Evolutionary conservation across 257 asterid species (phyloP), one percentile per base, ranked within the genome.

Genomic region (Solanum clarkiae): DNA sequence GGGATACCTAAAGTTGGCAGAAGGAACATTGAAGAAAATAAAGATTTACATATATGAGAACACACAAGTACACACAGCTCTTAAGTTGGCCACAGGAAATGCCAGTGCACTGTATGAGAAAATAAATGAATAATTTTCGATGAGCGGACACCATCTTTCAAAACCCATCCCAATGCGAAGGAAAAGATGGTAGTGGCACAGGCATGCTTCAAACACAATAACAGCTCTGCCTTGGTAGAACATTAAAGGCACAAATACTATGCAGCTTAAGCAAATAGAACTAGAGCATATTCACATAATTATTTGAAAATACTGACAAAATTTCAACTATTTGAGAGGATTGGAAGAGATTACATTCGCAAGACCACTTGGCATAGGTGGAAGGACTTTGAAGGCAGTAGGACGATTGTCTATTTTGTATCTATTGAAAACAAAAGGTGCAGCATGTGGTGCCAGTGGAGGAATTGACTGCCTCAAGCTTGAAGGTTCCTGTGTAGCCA

Each of bases 361-460:
- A 84, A 97, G 93, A 85, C 94, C 95, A 82, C 91, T 81, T 14
- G 99, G 99, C 56, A 97, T 86, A 72, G 98, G 98, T 10, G 97
- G 89, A 84, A 87, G 84, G 85, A 97, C 89, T 85, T 89, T 94
- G 95, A 97, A 95, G 77, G 94, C 85, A 59, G 94, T 93, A 83
- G 98, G 96, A 10, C 98, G 98, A 93, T 95, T 95, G 92, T 97
- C 99, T 88, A 95, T 91, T 91, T 92, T 95, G 92, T 90, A 95
- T 89, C 98, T 95, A 86, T 90, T 94, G 86, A 85, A 88, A 80
- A 83, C 84, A 69, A 89, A 88, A 24, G 95, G 94, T 86, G 89
- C 84, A 84, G 93, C 95, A 18, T 26, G 54, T 85, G 92, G 90
- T 42, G 92, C 91, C 86, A 79, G 83, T 18, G 94, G 92, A 86